Evolutionary conservation across 495 filamentous ascomycete species (phyloP).

Genomic region (Annulohypoxylon maeteangense): DNA sequence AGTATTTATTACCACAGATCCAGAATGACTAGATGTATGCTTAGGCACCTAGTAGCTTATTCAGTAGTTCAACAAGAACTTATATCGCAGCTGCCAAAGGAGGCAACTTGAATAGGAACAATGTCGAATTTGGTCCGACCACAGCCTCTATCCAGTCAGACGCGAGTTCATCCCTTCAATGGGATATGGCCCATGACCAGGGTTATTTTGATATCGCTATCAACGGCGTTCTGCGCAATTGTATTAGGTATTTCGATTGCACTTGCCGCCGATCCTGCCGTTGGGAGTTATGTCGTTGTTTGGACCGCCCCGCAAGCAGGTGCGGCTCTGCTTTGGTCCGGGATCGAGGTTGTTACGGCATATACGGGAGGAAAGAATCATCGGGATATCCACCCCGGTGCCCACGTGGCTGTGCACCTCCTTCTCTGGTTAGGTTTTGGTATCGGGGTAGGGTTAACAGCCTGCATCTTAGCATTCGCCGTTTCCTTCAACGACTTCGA

Average conservation of each 20-base stretch:
- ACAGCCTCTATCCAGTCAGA: background rate
- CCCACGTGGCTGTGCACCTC: conserved; percentile 30
- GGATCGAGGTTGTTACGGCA: conserved; percentile 17
- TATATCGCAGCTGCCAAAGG: background rate
- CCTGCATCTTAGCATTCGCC: conserved; percentile 25
- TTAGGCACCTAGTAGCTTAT: background rate
- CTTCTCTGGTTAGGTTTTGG: conserved; percentile 34
- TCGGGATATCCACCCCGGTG: conserved; percentile 38
- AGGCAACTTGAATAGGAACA: conserved; percentile 5
- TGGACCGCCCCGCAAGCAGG: conserved; percentile 39
- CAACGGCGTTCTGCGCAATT: conserved; percentile 36
- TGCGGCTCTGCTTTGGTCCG: conserved; percentile 35
- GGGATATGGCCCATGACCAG: conserved; percentile 14
- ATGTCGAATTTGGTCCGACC: conserved; percentile 16
- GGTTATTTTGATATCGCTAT: conserved; percentile 29
- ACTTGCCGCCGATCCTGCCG: conserved; percentile 22
- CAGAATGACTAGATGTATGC: background rate
- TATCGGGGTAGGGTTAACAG: conserved; percentile 31
- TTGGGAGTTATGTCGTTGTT: conserved; percentile 32
- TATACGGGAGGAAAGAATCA: conserved; percentile 8
- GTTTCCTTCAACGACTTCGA: conserved; percentile 17
- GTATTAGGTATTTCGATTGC: conserved; percentile 44
- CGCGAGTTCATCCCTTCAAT: background rate
- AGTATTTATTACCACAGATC: background rate
- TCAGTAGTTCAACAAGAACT: background rate